phyloP scores from a whole-genome alignment of 2,329 filamentous ascomycete species.

The Tolypocladium sp. region DNA sequence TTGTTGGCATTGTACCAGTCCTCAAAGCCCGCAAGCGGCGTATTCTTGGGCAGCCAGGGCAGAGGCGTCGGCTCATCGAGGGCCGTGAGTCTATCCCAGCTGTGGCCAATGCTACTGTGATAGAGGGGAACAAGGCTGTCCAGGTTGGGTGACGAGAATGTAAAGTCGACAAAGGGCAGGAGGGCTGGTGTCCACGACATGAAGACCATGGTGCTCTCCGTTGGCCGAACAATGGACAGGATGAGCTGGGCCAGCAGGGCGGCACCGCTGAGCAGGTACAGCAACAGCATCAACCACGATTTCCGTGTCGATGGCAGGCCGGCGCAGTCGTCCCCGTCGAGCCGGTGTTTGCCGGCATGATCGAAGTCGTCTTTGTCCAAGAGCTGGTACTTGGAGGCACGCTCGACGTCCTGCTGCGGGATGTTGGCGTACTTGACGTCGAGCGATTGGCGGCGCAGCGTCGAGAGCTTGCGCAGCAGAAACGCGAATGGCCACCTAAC shows the following conservation, averaged over 20 bases:
- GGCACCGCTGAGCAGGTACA: constrained; percentile 7
- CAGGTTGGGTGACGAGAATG: constrained; percentile 15
- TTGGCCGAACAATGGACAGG: constrained; percentile 13
- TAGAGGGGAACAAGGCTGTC: constrained; percentile 12
- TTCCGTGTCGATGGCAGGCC: neutral
- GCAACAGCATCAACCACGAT: neutral
- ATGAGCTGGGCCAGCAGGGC: constrained; percentile 12
- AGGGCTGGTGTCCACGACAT: constrained; percentile 24
- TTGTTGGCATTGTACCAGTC: constrained; percentile 16
- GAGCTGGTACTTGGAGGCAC: neutral
- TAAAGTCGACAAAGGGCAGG: constrained; percentile 23
- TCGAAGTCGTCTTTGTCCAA: constrained; percentile 3
- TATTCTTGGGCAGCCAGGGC: constrained; percentile 17
- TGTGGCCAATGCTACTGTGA: constrained; percentile 7
- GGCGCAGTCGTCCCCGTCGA: neutral
- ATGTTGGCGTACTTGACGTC: constrained; percentile 10
- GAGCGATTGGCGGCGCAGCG: neutral
- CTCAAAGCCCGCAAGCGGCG: constrained; percentile 12
- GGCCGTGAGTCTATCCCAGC: constrained; percentile 19
- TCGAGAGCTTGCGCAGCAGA: neutral
- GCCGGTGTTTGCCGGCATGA: too few species aligned
- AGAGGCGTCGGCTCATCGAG: constrained; percentile 11
- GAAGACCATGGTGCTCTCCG: constrained; percentile 20
- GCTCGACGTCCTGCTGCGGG: constrained; percentile 15
- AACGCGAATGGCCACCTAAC: constrained; percentile 13